Evolutionary conservation across 805 yeast genomes (phyloP), one percentile per base, ranked within the genome.

Genomic region (Torulaspora maleeae): DNA sequence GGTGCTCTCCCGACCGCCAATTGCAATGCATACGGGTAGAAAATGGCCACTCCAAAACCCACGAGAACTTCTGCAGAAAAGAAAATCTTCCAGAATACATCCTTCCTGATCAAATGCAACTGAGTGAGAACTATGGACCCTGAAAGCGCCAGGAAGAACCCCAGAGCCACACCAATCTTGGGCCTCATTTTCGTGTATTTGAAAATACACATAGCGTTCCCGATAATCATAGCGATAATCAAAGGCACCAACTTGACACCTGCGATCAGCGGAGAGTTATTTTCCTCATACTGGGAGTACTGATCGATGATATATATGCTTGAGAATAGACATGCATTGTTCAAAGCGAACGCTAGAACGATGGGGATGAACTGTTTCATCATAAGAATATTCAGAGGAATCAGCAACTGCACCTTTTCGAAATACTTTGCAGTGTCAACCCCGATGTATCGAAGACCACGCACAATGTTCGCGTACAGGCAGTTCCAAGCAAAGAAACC

Each of bases 171-270:
- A 10, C 47, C 48, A 34, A 58, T 43, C 51, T 53, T 25, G 50
- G 73, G 47, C 48, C 58, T 40, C 25, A 51, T 48, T 19, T 52
- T 44, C 1, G 55, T 53, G 16, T 46, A 39, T 1, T 44, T 28
- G 15, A 58, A 56, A 1, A 54, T 59, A 36, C 60, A 64, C 3
- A 62, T 10, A 3, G 53, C 5, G 9, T 70, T 53, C 3, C 69
- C 67, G 8, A 60, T 2, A 2, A 53, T 35, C 42, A 66, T 41
- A 2, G 70, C 73, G 10, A 66, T 48, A 3, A 67, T 44, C 16
- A 64, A 22, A 2, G 75, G 73, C 1, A 71, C 46, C 1, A 60
- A 44, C 45, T 70, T 73, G 2, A 70, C 55, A 1, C 71, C 68
- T 1, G 74, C 59, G 4, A 70, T 42, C 5, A 73, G 44, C 0